Base-by-base conservation (phyloP, 2,329 filamentous ascomycete genomes). In the Periglandula ipomoeae region DNA sequence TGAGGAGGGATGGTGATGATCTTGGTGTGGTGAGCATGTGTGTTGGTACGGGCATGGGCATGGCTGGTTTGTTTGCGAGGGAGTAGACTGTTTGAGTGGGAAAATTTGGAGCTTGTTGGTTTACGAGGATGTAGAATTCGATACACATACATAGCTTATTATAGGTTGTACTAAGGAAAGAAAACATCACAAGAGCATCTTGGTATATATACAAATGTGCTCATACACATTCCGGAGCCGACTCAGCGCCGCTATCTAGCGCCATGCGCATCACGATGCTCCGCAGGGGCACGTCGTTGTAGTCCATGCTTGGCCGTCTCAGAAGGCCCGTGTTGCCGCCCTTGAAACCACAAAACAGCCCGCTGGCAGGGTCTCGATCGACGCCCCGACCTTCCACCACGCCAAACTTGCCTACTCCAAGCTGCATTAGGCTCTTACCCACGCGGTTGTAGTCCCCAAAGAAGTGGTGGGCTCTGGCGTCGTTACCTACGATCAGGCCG, bases 1-100 rank as follows among this genome's bases (percentile, higher is more conserved):
- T 67, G 75, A 85, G 71, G 61, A 87, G 80, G 70, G 80, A 67
- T 67, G 87, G 81, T 1, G 75, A 85, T 50, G 76, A 91, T 65
- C 72, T 95, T 43, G 89, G 90, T 56, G 87, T 95, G 40, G 79
- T 95, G 49, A 93, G 85, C 60, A 95, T 96, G 87, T 96, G 90
- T 65, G 80, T 89, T 51, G 85, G 85, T 15, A 89, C 85, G 0
- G 84, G 84, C n/a, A 87, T 87, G 82, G 84, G 84, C 15, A 85
- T 87, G 78, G 82, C 81, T 3, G 79, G 78, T 23, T 63, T 84
- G 65, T 82, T 85, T 66, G 79, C 84, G 45, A 69, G 78, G 56
- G 82, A 85, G 65, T 39, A 39, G 34, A n/a, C 11, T 10, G 27
- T 13, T 9, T 30, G 5, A n/a, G n/a, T n/a, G n/a, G n/a, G n/a